Base-by-base conservation (phyloP, 495 filamentous ascomycete species). In the Aspergillus coremiiformis region DNA sequence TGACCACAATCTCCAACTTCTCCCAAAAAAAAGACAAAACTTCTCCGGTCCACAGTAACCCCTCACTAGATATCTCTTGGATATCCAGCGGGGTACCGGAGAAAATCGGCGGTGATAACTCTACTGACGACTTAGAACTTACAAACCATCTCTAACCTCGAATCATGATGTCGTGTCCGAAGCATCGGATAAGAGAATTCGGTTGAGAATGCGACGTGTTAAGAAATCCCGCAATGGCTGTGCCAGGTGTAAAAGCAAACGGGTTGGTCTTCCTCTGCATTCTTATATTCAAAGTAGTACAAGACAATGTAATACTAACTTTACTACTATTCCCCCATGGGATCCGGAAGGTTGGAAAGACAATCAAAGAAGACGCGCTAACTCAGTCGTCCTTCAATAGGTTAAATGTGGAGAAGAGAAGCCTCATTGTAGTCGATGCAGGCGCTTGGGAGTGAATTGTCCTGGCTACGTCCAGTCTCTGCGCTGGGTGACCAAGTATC, bases 361-460 rank as follows among this genome's bases (percentile, higher is more conserved):
- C 20, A n/a, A n/a, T 19, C 21, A 11, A 39, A 30, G 26, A 51
- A 27, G 20, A 26, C 20, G 1, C 10, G 11, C 15, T n/a, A 37
- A 14, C 22, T n/a, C 5, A 17, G 22, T 24, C n/a, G n/a, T 14
- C 48, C 41, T 21, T 37, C 21, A 47, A 45, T 39, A 80, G 78
- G 66, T 81, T 50, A 81, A 81, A 67, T 81, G 78, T 56, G 78
- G 77, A 63, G 78, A 81, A 58, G 69, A 69, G 24, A 71, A 75
- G 33, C 78, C 78, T 29, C 63, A 68, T 44, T 82, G 78, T 56
- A 61, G 54, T 49, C 75, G 77, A 48, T 82, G 78, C 54, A 69
- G 59, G n/a, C 72, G 71, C 29, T 61, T 77, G 43, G 69, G 73
- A 0, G 64, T 79, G 17, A 54, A 55, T 22, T 82, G 78, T 44